Base-by-base conservation (phyloP, 192 early-diverging fungal genomes). In the Backusella tarrabulga region DNA sequence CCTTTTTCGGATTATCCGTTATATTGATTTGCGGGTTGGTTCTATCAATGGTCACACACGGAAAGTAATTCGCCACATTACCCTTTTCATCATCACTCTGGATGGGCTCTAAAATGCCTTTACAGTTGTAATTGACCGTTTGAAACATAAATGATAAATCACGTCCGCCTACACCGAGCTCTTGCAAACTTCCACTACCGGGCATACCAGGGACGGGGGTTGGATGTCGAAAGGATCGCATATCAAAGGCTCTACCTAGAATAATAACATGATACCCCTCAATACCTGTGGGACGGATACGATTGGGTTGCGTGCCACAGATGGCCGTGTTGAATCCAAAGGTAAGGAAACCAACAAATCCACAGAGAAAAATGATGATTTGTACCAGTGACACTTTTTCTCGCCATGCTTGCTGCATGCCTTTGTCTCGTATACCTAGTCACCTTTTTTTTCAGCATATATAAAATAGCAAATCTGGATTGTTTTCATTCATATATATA, bases 341-440 rank as follows among this genome's bases (percentile, higher is more conserved):
- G 2, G 94, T 96, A 63, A 96, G 67, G 80, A 97, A 97, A 34
- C 94, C 95, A 54, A 95, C 88, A 19, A 79, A 50, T 6, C 73
- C 85, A 88, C 94, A 95, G 6, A 95, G 77, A 3, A 91, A 34
- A 29, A 92, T 76, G 66, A 96, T 97, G 80, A 97, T 89, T 71
- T 85, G 90, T 74, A 95, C 94, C 21, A 97, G 82, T 0, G 94
- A 90, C 52, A 96, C 88, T 79, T 97, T 97, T 80, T 97, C 96
- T 80, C 95, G 88, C 92, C 93, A 97, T 9, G 96, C 96, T 83
- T 88, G 88, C 67, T 91, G 93, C 67, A 92, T 86, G 12, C 83
- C 81, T 69, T 34, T 69, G 36, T 84, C 83, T 17, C 63, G 68
- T 12, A 84, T 56, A 17, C 83, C 83, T 84, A 74, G 32, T 26